phyloP scores from a whole-genome alignment of 2,329 filamentous ascomycete species.

The Aspergillus japonicus region DNA sequence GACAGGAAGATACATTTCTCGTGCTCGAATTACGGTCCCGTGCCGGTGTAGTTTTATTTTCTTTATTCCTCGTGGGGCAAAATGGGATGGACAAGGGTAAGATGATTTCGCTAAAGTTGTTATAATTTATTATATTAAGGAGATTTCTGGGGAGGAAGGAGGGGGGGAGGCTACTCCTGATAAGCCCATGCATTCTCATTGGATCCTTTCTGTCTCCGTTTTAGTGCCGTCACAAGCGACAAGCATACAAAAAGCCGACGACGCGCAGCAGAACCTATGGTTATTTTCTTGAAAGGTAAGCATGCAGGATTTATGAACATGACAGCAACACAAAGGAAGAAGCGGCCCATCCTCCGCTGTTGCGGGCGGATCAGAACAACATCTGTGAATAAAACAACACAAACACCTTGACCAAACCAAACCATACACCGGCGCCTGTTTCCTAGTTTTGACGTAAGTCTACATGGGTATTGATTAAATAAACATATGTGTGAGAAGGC shows the following conservation, averaged over 20 bases:
- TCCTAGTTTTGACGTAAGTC: background rate
- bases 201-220: conserved; percentile 5
- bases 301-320: background rate
- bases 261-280: background rate
- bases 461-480: conserved; percentile 1
- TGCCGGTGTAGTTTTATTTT: background rate
- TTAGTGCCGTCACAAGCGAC: background rate
- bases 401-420: background rate
- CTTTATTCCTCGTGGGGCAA: no score
- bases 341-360: no score
- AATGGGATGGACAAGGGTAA: no score
- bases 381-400: background rate
- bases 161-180: background rate
- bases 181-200: conserved; percentile 13
- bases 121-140: no score
- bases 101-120: no score
- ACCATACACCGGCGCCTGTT: background rate
- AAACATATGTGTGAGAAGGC: background rate
- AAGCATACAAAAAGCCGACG: background rate
- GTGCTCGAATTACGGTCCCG: background rate
- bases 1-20: background rate
- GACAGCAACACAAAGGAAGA: background rate
- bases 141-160: background rate
- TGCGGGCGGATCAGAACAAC: no score
- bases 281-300: background rate